Evolutionary conservation across 176 grass and related monocot genomes (phyloP), one percentile per base, ranked within the genome.

Genomic region (Raddia guianensis): DNA sequence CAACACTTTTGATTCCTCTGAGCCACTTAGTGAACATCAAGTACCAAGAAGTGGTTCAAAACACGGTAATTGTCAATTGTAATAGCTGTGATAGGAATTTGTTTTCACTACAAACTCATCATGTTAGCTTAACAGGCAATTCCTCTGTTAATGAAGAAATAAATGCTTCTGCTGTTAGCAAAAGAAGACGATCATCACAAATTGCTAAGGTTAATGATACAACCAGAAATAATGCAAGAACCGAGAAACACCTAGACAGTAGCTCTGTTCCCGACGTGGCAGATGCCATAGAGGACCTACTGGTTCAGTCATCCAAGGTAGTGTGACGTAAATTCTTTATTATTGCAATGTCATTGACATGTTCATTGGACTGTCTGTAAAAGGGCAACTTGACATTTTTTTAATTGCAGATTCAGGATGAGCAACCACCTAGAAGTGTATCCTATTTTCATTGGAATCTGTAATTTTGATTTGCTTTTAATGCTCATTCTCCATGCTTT

Each of bases 231-330:
- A 65, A 74, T 7, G 48, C 68, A 92, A 61, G 50, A 76, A 51
- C 44, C 18, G 88, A 89, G 79, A 82, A 91, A 76, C 50, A 88
- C 7, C n/a, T 72, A 12, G 50, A 79, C 51, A 79, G 5, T 74
- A 72, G 80, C 58, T 57, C 74, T 84, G 88, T 87, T 89, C 84
- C 90, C 84, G 90, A 94, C 51, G 88, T 98, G 70, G 90, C 90
- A 72, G 92, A 94, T 82, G 92, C 92, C 49, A 89, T 98, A 83
- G 86, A 98, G 79, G 88, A 94, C 80, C 78, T 95, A 75, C 67
- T 94, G 72, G 89, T 81, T 68, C 89, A 91, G 69, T 93, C 95
- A 75, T 84, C 90, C 40, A 98, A 88, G 88, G 91, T 94, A 89
- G 44, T 55, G 27, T 72, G 75, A 83, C 68, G 47, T 68, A 49